These are phyloP conservation scores for Apiotrichum akiyoshidainum DNA, from an alignment of 1,284 basidiomycete species.

Conservation along the genomic window DNA sequence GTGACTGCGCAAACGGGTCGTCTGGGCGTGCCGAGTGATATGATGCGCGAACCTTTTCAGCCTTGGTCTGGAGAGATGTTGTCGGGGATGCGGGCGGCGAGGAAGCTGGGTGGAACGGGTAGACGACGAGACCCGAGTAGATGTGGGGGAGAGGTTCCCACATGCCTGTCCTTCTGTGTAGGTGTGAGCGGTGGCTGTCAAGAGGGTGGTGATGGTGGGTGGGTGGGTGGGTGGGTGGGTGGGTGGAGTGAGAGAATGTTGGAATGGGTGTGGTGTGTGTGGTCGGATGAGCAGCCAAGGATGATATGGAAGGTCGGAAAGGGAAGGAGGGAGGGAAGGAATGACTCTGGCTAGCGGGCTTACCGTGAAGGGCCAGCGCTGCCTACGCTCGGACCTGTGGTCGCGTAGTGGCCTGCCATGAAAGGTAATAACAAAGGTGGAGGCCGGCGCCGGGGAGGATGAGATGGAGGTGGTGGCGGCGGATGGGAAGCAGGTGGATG, in stretches of 20 bases:
- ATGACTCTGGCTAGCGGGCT: background rate
- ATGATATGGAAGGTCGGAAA: background rate
- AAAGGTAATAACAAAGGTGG: background rate
- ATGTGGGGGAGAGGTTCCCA: conserved; percentile 49
- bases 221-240: too few relatives aligned
- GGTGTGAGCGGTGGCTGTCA: background rate
- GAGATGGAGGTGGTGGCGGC: background rate
- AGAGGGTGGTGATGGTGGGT: background rate
- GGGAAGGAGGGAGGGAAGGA: background rate
- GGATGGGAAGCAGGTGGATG: background rate
- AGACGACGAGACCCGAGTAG: conserved; percentile 42
- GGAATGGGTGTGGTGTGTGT: too few relatives aligned
- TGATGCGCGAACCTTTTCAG: conserved; percentile 27
- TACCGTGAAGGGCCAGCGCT: conserved; percentile 15
- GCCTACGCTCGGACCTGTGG: conserved; percentile 12
- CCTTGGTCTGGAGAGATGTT: conserved; percentile 15
- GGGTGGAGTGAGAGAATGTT: too few relatives aligned
- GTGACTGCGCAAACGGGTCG: conserved; percentile 18
- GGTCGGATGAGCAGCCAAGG: background rate
- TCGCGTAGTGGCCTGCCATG: background rate
- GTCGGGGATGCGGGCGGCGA: conserved; percentile 24
- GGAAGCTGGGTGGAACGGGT: conserved; percentile 37
- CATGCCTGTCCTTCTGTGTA: conserved; percentile 21
- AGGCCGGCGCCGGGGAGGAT: background rate
- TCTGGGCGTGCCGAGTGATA: conserved; percentile 13